Base-by-base conservation (phyloP, 1,284 basidiomycete genomes). In the Malassezia obtusa region DNA sequence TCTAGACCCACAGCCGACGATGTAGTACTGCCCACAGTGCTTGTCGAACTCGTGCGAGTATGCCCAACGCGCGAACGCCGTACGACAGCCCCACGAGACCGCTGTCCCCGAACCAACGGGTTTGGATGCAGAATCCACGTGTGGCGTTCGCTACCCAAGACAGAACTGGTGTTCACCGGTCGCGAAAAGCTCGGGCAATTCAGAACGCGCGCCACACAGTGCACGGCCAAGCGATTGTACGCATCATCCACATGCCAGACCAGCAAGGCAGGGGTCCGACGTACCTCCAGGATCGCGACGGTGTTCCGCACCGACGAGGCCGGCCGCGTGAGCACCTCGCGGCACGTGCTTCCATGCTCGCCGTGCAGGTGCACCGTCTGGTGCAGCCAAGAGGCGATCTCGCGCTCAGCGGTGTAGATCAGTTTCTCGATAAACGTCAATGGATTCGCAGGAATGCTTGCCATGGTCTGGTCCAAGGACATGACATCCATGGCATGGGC, bases 51-150 rank as follows among this genome's bases (percentile, higher is more conserved):
- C 15, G 36, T 49, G 12, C 53, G 48, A 21, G 37, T 33, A 30
- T 56, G 53, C 24, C 14, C 25, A 5, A 28, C 36, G 3, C 48
- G 43, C 21, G 11, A 39, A 11, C 14, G 21, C 38, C 15, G 38
- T 30, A 31, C n/a, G 12, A 22, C 28, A 12, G 31, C 25, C 10
- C 61, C 39, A 5, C 55, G 59, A 6, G 55, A 26, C 4, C 59
- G 52, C 0, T 11, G n/a, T 2, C 62, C 43, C 11, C 63, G 50
- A 7, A 62, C 48, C 12, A 61, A 37, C 0, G 68, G 65, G 17
- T 66, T 64, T 0, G 53, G 51, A 36, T 70, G 66, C 10, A 72
- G 46, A 10, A 72, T 63, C 64, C 67, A 72, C 1, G 67, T 72
- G 31, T 55, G 47, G 17, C 54, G 49, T n/a, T 41, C 43, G 8